phyloP scores from a whole-genome alignment of 768 basidiomycete genomes.

The Mrakia frigida region DNA sequence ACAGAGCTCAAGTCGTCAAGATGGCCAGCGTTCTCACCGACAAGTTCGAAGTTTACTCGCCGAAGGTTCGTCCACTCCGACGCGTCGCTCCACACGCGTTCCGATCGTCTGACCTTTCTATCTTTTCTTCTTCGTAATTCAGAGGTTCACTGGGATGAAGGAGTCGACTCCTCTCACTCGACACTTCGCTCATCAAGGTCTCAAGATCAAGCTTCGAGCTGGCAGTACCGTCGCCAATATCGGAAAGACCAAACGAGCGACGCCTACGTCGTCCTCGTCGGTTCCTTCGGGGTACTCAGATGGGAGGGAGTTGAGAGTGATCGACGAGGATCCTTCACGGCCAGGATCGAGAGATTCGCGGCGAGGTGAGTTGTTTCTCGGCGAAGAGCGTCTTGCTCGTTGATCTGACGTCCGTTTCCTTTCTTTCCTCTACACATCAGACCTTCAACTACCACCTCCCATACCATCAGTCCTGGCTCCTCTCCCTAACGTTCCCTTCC shows the following conservation, averaged over 20 bases:
- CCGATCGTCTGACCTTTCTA: neutral
- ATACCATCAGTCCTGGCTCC: neutral
- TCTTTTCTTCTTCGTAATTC: neutral
- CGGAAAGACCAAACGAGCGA: neutral
- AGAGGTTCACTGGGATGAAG: slow-evolving; percentile 43
- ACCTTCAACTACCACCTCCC: neutral
- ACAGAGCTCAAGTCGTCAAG: slow-evolving; percentile 33
- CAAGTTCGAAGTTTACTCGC: slow-evolving; percentile 45
- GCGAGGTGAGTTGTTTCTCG: neutral
- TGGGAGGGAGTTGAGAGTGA: neutral
- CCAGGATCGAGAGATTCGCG: neutral
- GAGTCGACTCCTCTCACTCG: slow-evolving; percentile 43
- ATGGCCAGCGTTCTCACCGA: slow-evolving; percentile 39
- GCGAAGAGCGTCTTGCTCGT: neutral
- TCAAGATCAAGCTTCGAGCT: slow-evolving; percentile 45
- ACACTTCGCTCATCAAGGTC: slow-evolving; percentile 44
- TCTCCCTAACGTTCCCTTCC: neutral
- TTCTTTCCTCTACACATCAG: neutral
- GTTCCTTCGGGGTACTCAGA: neutral
- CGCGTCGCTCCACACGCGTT: neutral
- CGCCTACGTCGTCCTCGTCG: neutral
- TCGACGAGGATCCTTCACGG: neutral
- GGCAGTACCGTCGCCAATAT: slow-evolving; percentile 28
- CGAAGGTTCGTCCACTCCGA: slow-evolving; percentile 36
- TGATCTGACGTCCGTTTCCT: neutral